phyloP scores from a whole-genome alignment of 805 yeast species.

The Clavispora asparagi region DNA sequence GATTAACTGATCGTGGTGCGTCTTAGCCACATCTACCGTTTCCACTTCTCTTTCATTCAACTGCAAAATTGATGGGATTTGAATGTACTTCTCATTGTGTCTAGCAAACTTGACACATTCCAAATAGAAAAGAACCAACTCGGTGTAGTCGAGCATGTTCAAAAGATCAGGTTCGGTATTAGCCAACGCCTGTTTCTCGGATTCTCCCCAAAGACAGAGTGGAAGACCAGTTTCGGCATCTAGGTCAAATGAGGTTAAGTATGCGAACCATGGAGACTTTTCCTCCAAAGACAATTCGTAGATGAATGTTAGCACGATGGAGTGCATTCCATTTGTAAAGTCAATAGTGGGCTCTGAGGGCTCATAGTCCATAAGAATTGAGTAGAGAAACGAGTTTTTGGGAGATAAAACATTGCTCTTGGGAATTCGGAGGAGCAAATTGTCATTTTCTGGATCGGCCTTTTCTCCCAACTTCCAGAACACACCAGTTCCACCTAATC shows the following conservation, averaged over 20 bases:
- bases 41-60: conserved; percentile 5
- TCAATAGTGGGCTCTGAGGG: conserved; percentile 27
- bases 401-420: conserved; percentile 55
- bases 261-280: conserved; percentile 78
- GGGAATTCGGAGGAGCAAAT: conserved; percentile 52
- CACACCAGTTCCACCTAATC: conserved; percentile 68
- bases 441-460: conserved; percentile 20
- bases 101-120: conserved; percentile 41
- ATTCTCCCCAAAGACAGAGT: conserved; percentile 59
- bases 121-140: conserved; percentile 35
- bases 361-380: conserved; percentile 54
- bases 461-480: conserved; percentile 40
- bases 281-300: conserved; percentile 59
- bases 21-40: conserved; percentile 15
- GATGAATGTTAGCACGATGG: conserved; percentile 61
- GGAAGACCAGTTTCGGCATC: conserved; percentile 40
- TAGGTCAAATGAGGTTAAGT: conserved; percentile 49
- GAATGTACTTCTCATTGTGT: conserved; percentile 19
- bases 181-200: conserved; percentile 40
- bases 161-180: conserved; percentile 61
- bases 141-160: conserved; percentile 51
- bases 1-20: conserved; percentile 23
- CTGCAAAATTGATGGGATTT: conserved; percentile 34
- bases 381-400: conserved; percentile 57
- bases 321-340: conserved; percentile 49